Base-by-base conservation (phyloP, 1,284 basidiomycete species). In the Rhodotorula sp. region DNA sequence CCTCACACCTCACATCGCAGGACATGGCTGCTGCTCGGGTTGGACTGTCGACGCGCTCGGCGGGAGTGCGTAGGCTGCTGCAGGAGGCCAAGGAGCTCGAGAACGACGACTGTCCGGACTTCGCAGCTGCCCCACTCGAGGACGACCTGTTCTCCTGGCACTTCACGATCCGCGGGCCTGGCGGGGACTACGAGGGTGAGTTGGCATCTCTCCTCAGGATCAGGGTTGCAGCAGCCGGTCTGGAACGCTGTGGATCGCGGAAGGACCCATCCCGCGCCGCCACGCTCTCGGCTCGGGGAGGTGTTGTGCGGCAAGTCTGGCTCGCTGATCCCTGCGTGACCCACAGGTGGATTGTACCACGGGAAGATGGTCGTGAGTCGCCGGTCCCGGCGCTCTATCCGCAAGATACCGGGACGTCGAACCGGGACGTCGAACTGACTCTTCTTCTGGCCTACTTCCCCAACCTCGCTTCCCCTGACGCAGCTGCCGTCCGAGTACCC, bases 31-130 rank as follows among this genome's bases (percentile, higher is more conserved):
- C 48, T 36, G 59, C 48, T 13, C 30, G 32, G 15, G 22, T 24
- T 11, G n/a, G 34, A 20, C 63, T 62, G 47, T 62, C 57, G 32
- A 70, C 54, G 4, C 60, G 71, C 11, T 70, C 68, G 2, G 68
- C 72, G 2, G 74, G 74, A 0, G 74, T 74, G 29, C 69, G 72
- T 17, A 88, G 95, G 57, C 96, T 98, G 75, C 91, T 98, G 87
- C 92, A 93, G 79, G 94, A 98, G 82, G 94, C 94, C 7, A 84
- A 87, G 71, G 94, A 98, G 79, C 86, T 96, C 13, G 86, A 88
- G 10, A 86, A 86, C 65, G 93, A 94, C 79, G 86, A 88, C 64
- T 89, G 86, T 64, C 87, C 88, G 1, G 91, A 94, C 78, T 94
- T 94, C 79, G 82, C 85, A 67, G 94, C 94, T 15, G 88, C 87